Base-by-base conservation (phyloP, 2,329 filamentous ascomycete species). In the Dactylellina parvicollis region DNA sequence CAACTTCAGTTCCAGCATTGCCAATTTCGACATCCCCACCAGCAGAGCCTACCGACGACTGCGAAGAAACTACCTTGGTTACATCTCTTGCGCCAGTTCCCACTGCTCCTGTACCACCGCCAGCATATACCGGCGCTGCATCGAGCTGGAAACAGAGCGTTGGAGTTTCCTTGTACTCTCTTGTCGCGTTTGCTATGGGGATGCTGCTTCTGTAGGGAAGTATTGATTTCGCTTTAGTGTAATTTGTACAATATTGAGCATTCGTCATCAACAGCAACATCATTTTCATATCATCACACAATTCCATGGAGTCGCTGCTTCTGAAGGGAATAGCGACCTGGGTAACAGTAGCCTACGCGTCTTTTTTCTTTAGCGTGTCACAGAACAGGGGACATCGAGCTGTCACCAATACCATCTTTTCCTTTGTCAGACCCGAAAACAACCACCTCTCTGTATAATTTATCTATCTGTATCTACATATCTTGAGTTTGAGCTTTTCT, bases 241-340 rank as follows among this genome's bases (percentile, higher is more conserved):
- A 61, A 32, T 46, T 59, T 71, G 66, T 71, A 71, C 14, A 14
- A 71, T 71, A 71, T 64, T 32, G n/a, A 66, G 30, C 16, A 20
- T n/a, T n/a, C n/a, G n/a, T 55, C 30, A 36, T 55, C 32, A 55
- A 2, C 49, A 52, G 14, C 52, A 50, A 7, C n/a, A 14, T 47
- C 20, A 20, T 47, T 24, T 22, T 7, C 42, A 34, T 52, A 2
- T 36, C 28, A 38, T 56, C 52, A 64, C 14, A 54, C 18, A 12
- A 44, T 40, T 3, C 4, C 4, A 3, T 4, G 3, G 8, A 7
- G 4, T 50, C 18, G 28, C 2, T 12, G 9, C 2, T 50, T 28
- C 12, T 3, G 40, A 12, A 44, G 16, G 40, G 4, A 44, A 16
- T 44, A 20, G 16, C 40, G 16, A 24, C 10, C n/a, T n/a, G n/a